These are phyloP conservation scores for Pinus tabuliformis DNA, from an alignment of 75 land plant genomes.

Conservation along the genomic window DNA sequence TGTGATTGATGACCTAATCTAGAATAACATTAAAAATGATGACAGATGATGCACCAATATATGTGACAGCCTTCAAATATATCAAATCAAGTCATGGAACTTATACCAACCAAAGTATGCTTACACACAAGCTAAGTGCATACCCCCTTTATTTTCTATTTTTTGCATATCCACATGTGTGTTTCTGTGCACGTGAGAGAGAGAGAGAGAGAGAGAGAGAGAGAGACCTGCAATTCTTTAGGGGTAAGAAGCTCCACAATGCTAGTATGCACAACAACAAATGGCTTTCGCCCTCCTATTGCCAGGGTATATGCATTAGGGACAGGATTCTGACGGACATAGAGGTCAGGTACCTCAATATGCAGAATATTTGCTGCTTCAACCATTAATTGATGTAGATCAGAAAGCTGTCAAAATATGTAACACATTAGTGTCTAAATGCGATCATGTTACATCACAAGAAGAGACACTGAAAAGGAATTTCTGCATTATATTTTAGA, in stretches of 20 bases:
- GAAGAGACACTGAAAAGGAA: not conserved
- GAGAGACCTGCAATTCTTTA: conserved; percentile 73
- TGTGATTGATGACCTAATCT: not conserved
- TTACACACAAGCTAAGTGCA: not conserved
- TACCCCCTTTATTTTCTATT: not conserved
- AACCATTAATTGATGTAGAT: conserved; percentile 58
- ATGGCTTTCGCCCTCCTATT: conserved; percentile 80
- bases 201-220: conserved; percentile 8
- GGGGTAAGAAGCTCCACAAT: conserved; percentile 79
- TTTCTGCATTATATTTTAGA: not conserved
- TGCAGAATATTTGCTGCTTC: conserved; percentile 72
- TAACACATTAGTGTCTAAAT: not conserved
- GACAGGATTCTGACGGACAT: conserved; percentile 77
- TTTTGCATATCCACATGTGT: not conserved
- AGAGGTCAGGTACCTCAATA: conserved; percentile 74
- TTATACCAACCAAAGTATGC: not conserved
- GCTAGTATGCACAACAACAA: conserved; percentile 85
- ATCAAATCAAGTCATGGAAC: not conserved
- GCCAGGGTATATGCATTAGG: conserved; percentile 95
- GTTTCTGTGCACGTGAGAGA: not conserved
- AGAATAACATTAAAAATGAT: too few relatives aligned
- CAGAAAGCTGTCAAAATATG: conserved; percentile 54
- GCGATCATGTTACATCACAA: not conserved
- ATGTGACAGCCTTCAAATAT: not conserved
- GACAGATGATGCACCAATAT: too few relatives aligned